Percentiles rank a stretch among this genome's conserved stretches.
Evolutionary conservation across 345 rosid genomes (phyloP).

Genomic region (Linum tenue): DNA sequence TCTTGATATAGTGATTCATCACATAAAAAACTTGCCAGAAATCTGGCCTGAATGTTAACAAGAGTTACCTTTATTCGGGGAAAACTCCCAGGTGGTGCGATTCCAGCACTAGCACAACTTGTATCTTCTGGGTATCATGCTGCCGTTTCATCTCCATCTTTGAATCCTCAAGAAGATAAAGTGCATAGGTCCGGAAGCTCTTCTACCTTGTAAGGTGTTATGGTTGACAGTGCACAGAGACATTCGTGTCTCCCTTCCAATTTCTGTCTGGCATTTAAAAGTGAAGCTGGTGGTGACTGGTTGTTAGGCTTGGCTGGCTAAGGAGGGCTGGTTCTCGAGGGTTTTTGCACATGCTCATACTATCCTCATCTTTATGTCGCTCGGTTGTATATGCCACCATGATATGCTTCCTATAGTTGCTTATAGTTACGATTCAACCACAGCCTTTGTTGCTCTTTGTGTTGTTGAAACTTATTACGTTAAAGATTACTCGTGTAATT

Average conservation of each 20-base stretch:
- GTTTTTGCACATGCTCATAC: no score
- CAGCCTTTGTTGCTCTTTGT: no score
- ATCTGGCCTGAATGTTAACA: slow-evolving; percentile 2
- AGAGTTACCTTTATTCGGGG: slow-evolving; percentile 2
- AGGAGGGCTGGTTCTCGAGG: no score
- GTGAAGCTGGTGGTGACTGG: neutral
- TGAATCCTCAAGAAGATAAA: slow-evolving; percentile 38
- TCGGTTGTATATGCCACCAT: no score
- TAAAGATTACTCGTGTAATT: no score
- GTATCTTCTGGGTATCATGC: slow-evolving; percentile 77
- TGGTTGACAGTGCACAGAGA: neutral
- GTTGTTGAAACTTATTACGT: no score
- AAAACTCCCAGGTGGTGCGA: slow-evolving; percentile 59
- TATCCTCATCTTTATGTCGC: no score
- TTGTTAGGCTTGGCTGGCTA: neutral
- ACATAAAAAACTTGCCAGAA: neutral
- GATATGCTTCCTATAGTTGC: no score
- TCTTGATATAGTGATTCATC: neutral
- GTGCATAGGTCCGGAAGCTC: slow-evolving; percentile 44
- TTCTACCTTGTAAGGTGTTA: slow-evolving; percentile 31
- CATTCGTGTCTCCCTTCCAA: neutral
- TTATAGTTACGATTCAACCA: no score
- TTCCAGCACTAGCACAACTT: slow-evolving; percentile 75
- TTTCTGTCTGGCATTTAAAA: neutral
- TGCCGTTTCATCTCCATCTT: slow-evolving; percentile 40